Evolutionary conservation across 768 basidiomycete genomes (phyloP).

Genomic region (Suillus fuscotomentosus): DNA sequence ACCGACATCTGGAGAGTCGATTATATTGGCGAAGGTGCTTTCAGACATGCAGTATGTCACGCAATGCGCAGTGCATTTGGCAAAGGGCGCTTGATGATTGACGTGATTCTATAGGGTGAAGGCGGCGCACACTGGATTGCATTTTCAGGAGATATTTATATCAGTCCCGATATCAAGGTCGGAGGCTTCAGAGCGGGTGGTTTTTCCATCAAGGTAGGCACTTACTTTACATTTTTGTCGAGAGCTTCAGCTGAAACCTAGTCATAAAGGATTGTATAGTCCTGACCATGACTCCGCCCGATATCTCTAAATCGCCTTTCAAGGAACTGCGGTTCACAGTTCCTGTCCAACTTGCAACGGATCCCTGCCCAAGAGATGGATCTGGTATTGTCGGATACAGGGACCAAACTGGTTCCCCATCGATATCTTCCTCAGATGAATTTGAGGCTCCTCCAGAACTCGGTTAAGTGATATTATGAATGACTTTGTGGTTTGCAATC

Average conservation of each 20-base stretch:
- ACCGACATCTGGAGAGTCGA: slow-evolving; percentile 72
- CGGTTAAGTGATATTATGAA: background rate
- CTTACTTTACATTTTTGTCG: background rate
- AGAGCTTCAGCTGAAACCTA: slow-evolving; percentile 4
- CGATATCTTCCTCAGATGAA: slow-evolving; percentile 25
- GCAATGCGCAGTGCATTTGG: background rate
- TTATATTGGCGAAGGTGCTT: slow-evolving; percentile 61
- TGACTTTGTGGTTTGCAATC: background rate
- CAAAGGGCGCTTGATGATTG: background rate
- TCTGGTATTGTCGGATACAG: slow-evolving; percentile 13
- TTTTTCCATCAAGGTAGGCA: slow-evolving; percentile 56
- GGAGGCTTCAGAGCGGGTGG: slow-evolving; percentile 68
- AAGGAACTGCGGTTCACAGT: slow-evolving; percentile 57
- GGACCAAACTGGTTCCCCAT: slow-evolving; percentile 8
- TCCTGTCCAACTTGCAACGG: slow-evolving; percentile 66
- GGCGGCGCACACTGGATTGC: slow-evolving; percentile 57
- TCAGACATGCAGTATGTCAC: slow-evolving; percentile 51
- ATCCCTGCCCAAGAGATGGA: slow-evolving; percentile 48
- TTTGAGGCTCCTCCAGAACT: slow-evolving; percentile 13
- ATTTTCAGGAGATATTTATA: slow-evolving; percentile 61
- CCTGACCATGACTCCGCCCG: slow-evolving; percentile 57
- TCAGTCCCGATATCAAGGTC: slow-evolving; percentile 46
- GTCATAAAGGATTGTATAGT: slow-evolving; percentile 63
- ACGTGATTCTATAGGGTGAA: slow-evolving; percentile 44
- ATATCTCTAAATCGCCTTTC: slow-evolving; percentile 54